Evolutionary conservation across 495 filamentous ascomycete genomes (phyloP).

Genomic region (Mytilinidion resinicola): DNA sequence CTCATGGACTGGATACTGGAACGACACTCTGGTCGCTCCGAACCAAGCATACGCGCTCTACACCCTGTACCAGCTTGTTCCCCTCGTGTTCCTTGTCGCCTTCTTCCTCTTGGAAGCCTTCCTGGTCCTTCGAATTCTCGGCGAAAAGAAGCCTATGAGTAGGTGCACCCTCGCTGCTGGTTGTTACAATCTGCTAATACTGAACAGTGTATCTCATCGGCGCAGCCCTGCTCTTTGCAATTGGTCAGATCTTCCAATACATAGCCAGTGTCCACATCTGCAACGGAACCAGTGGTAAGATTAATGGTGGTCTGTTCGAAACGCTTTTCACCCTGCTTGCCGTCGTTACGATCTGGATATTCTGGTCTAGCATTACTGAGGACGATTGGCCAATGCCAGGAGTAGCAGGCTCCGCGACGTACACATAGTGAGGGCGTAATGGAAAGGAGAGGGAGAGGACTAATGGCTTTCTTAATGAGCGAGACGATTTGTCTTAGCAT

Average conservation of each 20-base stretch:
- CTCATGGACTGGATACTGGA: constrained; percentile 73
- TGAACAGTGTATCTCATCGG: constrained; percentile 62
- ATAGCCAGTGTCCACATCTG: constrained; percentile 89
- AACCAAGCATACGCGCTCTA: constrained; percentile 80
- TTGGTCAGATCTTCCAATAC: constrained; percentile 93
- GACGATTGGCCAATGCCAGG: constrained; percentile 89
- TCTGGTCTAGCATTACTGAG: constrained; percentile 99
- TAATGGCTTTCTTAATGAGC: constrained; percentile 23
- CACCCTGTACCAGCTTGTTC: constrained; percentile 85
- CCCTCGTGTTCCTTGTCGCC: constrained; percentile 75
- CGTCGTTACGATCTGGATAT: constrained; percentile 79
- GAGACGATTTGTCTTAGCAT: constrained; percentile 5
- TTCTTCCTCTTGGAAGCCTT: constrained; percentile 79
- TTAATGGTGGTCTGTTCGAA: constrained; percentile 90
- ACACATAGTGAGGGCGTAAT: constrained; percentile 37
- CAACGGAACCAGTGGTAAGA: constrained; percentile 68
- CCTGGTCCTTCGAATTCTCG: constrained; percentile 76
- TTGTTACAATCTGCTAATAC: constrained; percentile 2
- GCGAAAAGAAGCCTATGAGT: constrained; percentile 83
- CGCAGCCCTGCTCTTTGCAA: constrained; percentile 75
- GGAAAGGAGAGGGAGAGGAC: constrained; percentile 1
- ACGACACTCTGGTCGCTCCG: constrained; percentile 42
- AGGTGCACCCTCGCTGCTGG: constrained; percentile 33
- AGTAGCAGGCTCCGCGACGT: constrained; percentile 35
- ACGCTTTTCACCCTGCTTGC: constrained; percentile 84